Conservation (phyloP, 1,284 basidiomycete species). For the Rhodofomes roseus region DNA sequence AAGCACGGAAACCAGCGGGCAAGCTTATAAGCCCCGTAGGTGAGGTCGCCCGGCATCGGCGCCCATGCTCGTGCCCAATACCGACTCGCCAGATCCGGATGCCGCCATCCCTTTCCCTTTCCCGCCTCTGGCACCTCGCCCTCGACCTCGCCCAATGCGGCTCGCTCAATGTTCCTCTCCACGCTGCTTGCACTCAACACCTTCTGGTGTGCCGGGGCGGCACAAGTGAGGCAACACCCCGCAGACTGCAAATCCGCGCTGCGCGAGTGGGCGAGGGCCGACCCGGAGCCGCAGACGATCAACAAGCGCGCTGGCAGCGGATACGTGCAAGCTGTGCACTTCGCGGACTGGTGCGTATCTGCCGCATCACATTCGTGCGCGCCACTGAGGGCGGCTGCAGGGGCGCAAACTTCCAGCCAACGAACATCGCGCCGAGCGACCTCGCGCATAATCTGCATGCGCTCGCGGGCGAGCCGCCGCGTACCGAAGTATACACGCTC, state of each 20-base stretch:
- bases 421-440: conserved; percentile 50
- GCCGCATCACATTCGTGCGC: background rate
- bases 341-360: conserved; percentile 55
- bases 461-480: conserved; percentile 77
- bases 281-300: conserved; percentile 39
- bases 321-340: conserved; percentile 57
- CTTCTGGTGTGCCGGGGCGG: conserved; percentile 34
- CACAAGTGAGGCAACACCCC: conserved; percentile 56
- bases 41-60: background rate
- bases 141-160: conserved; percentile 15
- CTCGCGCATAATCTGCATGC: conserved; percentile 80
- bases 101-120: background rate
- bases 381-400: conserved; percentile 74
- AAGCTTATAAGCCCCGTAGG: background rate
- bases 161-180: conserved; percentile 14
- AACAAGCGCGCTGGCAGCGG: conserved; percentile 44
- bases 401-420: conserved; percentile 76
- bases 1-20: background rate
- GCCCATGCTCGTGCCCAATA: background rate
- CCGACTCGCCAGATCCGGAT: background rate
- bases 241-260: conserved; percentile 41
- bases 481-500: conserved; percentile 63
- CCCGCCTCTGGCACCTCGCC: background rate
- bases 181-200: conserved; percentile 19
- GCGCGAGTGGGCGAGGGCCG: conserved; percentile 34